phyloP scores from a whole-genome alignment of 1,139 yeast species.

The Kodamaea anthophila region DNA sequence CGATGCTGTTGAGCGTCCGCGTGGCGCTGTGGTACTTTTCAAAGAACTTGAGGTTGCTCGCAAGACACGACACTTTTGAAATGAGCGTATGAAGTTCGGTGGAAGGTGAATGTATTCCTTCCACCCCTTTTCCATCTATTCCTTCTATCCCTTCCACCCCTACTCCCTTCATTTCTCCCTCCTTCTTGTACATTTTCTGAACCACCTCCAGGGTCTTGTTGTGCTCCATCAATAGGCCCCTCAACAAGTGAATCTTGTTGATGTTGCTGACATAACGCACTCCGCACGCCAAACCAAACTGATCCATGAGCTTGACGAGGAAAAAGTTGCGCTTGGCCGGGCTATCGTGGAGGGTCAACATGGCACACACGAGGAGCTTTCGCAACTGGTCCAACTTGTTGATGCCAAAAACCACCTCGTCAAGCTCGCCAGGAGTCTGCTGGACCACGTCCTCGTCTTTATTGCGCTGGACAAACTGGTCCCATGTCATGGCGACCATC shows the following conservation, averaged over 20 bases:
- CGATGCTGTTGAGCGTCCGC: slow-evolving; percentile 18
- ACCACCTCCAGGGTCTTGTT: slow-evolving; percentile 17
- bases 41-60: slow-evolving; percentile 34
- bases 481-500: slow-evolving; percentile 10
- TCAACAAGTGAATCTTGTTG: slow-evolving; percentile 19
- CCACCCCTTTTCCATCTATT: slow-evolving; percentile 9
- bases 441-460: slow-evolving; percentile 10
- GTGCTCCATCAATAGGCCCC: slow-evolving; percentile 21
- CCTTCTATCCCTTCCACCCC: slow-evolving; percentile 15
- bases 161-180: slow-evolving; percentile 5
- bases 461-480: slow-evolving; percentile 3
- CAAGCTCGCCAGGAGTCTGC: slow-evolving; percentile 12
- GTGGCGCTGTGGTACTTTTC: slow-evolving; percentile 35
- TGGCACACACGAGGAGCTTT: slow-evolving; percentile 34
- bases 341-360: slow-evolving; percentile 32
- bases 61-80: slow-evolving; percentile 31
- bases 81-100: too few species aligned
- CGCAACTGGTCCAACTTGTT: slow-evolving; percentile 33
- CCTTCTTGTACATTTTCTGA: slow-evolving; percentile 19
- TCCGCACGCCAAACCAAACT: slow-evolving; percentile 11
- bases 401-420: slow-evolving; percentile 14
- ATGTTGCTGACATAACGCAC: slow-evolving; percentile 6
- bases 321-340: slow-evolving; percentile 26
- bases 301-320: slow-evolving; percentile 17
- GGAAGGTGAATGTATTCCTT: too few species aligned